These are phyloP conservation scores for Podosphaera fusca DNA, from an alignment of 2,329 filamentous ascomycete genomes.

Conservation along the genomic window DNA sequence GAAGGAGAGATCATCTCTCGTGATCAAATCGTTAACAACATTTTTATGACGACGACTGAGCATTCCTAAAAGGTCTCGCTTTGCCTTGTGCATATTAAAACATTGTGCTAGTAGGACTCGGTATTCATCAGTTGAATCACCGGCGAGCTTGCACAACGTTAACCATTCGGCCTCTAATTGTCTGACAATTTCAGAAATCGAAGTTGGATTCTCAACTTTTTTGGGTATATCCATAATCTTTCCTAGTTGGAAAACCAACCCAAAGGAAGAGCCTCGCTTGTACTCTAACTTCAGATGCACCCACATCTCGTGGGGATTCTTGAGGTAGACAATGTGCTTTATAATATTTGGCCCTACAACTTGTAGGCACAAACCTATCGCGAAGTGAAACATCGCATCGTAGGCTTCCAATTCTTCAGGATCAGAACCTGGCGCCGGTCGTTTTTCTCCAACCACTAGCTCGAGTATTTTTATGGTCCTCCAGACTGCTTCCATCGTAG, in stretches of 20 bases:
- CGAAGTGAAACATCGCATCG: not conserved
- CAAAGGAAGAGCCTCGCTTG: not conserved
- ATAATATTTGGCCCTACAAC: not conserved
- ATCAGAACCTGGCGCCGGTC: not conserved
- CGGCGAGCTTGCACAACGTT: not conserved
- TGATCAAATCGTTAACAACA: not conserved
- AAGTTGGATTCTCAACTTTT: not conserved
- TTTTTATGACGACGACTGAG: not conserved
- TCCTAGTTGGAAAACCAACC: not conserved
- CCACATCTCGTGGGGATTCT: not conserved
- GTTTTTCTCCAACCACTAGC: not conserved
- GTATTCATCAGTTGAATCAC: not conserved
- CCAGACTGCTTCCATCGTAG: not conserved
- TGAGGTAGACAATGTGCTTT: not conserved
- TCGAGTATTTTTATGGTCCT: not conserved
- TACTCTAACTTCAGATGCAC: not conserved
- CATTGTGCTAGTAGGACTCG: not conserved
- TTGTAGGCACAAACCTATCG: not conserved
- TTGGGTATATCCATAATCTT: not conserved
- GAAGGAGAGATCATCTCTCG: not conserved
- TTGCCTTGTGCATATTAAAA: not conserved
- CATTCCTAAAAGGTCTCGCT: not conserved
- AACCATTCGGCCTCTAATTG: not conserved
- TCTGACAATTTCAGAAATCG: not conserved
- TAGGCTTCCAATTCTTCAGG: not conserved